Evolutionary conservation across 208 protist genomes (phyloP).

Genomic region (Leishmania martiniquensis): DNA sequence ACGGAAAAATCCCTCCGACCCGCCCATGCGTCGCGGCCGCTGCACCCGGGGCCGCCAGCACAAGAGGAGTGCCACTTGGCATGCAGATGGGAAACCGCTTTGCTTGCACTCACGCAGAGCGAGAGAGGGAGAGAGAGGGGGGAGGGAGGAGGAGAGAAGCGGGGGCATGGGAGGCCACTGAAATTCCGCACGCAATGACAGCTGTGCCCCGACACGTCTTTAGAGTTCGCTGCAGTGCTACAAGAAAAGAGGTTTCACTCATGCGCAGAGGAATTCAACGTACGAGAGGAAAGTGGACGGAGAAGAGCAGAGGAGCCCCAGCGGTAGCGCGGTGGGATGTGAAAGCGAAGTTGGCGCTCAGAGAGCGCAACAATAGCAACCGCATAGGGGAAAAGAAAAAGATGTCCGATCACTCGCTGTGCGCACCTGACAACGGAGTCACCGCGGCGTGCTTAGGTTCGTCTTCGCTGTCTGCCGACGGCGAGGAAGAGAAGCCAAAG

Average conservation of each 20-base stretch:
- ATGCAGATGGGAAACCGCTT: too few species aligned
- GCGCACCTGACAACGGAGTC: not conserved
- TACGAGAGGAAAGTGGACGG: not conserved
- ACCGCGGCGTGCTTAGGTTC: constrained; percentile 4
- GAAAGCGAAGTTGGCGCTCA: too few species aligned
- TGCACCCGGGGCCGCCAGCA: too few species aligned
- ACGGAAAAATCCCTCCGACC: too few species aligned
- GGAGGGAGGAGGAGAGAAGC: too few species aligned
- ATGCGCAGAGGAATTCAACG: not conserved
- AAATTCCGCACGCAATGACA: not conserved
- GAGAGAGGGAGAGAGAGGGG: not conserved
- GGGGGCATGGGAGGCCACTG: not conserved
- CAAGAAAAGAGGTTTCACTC: not conserved
- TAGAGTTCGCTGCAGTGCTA: not conserved
- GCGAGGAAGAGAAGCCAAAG: constrained; percentile 28
- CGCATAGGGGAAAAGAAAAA: too few species aligned
- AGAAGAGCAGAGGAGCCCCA: not conserved
- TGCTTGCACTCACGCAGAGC: too few species aligned
- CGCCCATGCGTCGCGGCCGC: too few species aligned
- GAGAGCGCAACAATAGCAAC: not conserved
- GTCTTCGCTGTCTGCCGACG: constrained; percentile 13
- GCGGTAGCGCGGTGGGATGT: too few species aligned
- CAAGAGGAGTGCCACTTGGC: too few species aligned
- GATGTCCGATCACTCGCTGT: not conserved
- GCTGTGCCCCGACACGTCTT: not conserved